Evolutionary conservation across 2,329 filamentous ascomycete species (phyloP), one percentile per base, ranked within the genome.

Genomic region (Westerdykella aurantiaca): DNA sequence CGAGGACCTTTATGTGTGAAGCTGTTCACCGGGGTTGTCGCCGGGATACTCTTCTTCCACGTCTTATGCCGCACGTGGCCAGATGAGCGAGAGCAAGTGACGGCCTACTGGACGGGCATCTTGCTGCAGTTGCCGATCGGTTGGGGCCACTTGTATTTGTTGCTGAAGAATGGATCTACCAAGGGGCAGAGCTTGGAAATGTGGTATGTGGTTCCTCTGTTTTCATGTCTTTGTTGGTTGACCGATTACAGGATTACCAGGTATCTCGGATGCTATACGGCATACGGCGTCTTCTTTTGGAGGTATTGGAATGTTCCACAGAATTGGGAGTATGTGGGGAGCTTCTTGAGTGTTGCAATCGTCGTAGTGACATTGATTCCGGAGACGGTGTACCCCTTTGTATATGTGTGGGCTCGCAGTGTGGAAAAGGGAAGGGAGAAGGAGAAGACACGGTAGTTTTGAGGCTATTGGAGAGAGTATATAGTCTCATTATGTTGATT

Each of bases 101-200:
- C 67, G 3, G 68, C 66, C 16, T 70, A 66, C 43, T 70, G 65
- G 61, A 69, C 66, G 13, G 67, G 67, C 0, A 37, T 66, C 29
- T 51, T 64, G 39, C 42, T 70, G 22, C 61, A 70, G 41, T 50
- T 69, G 37, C 67, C 66, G 5, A 70, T 70, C 43, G 61, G 64
- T 12, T 68, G 63, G 63, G 66, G 61, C 0, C 58, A 58, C 34
- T 39, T 69, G 13, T 51, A 50, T 17, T 49, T 58, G 31, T 55
- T 69, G 42, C 25, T 67, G 21, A 54, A 54, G 31, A 48, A 60
- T 16, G 39, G 58, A 31, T 57, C 66, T 44, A 63, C 64, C 2
- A 68, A 63, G 31, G 67, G 67, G 6, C 67, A 69, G 49, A 64
- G 58, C 38, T 41, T 70, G 9, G 67, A 69, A 50, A 69, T 70